A percentile compares a stretch with the other conserved stretches of the same genome.
phyloP scores from a whole-genome alignment of 2,329 filamentous ascomycete species.

The Plenodomus biglobosus region DNA sequence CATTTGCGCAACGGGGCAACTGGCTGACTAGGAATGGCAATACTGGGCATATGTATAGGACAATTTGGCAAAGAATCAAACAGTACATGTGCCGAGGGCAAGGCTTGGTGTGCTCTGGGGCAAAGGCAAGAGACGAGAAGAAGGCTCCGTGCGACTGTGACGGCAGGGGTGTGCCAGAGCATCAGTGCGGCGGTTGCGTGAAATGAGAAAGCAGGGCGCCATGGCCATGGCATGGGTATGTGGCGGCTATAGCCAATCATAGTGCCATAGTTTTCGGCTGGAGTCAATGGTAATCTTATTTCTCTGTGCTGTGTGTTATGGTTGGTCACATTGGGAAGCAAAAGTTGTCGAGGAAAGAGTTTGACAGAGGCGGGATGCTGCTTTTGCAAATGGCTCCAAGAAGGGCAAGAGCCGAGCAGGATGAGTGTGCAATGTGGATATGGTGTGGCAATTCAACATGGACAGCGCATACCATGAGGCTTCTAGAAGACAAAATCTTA shows the following conservation, averaged over 20 bases:
- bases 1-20: not conserved
- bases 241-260: conserved; percentile 22
- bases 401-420: not conserved
- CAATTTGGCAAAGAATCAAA: conserved; percentile 3
- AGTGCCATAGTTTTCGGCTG: conserved; percentile 16
- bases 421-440: not conserved
- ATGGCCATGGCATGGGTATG: conserved; percentile 12
- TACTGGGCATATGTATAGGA: not conserved
- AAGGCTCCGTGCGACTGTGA: conserved; percentile 1
- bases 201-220: conserved; percentile 11
- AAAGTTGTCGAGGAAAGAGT: not conserved
- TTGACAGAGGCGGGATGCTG: not conserved
- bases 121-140: conserved; percentile 4
- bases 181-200: conserved; percentile 12
- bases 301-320: conserved; percentile 8
- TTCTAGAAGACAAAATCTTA: not conserved
- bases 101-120: conserved; percentile 6
- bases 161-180: conserved; percentile 9
- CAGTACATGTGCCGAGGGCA: conserved; percentile 1
- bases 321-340: conserved; percentile 8
- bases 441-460: not conserved
- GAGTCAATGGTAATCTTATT: conserved; percentile 31
- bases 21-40: not conserved
- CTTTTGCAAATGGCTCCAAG: not conserved
- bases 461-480: no score